phyloP scores from a whole-genome alignment of 768 basidiomycete genomes.

The Leccinum pellstonianum region DNA sequence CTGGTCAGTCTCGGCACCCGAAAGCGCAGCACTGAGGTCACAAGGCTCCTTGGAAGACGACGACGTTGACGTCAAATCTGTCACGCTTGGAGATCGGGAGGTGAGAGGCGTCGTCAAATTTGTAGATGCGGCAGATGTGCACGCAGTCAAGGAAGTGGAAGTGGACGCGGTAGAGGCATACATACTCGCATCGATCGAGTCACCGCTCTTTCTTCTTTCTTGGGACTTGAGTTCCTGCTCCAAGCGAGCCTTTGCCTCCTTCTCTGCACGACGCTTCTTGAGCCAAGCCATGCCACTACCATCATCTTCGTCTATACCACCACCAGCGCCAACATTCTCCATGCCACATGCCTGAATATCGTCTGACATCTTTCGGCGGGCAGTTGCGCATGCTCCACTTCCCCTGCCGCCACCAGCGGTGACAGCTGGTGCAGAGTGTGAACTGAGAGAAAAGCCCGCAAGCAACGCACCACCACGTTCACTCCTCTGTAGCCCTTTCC shows the following conservation, averaged over 20 bases:
- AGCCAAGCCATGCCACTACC: conserved; percentile 90
- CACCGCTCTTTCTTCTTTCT: conserved; percentile 25
- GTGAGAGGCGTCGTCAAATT: conserved; percentile 17
- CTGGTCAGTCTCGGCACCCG: neutral
- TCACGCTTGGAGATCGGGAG: conserved; percentile 23
- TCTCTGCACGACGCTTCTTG: conserved; percentile 59
- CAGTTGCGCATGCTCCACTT: conserved; percentile 9
- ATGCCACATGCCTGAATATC: conserved; percentile 27
- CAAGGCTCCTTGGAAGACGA: conserved; percentile 2
- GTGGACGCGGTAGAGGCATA: conserved; percentile 24
- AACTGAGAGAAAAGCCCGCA: conserved; percentile 10
- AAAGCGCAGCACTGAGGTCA: neutral
- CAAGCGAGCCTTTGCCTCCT: conserved; percentile 38
- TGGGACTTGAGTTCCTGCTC: conserved; percentile 17
- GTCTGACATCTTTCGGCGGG: conserved; percentile 20
- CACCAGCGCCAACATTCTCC: conserved; percentile 24
- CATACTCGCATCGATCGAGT: conserved; percentile 25
- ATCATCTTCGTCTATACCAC: conserved; percentile 60
- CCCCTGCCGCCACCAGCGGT: conserved; percentile 16
- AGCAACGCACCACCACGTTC: conserved; percentile 28
- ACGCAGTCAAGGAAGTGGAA: conserved; percentile 24
- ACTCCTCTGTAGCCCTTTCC: conserved; percentile 27
- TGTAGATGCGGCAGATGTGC: conserved; percentile 21
- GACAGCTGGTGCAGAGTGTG: conserved; percentile 13
- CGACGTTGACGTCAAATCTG: conserved; percentile 14